Evolutionary conservation across 2,329 filamentous ascomycete species (phyloP), one percentile per base, ranked within the genome.

Genomic region (Moelleriella libera): DNA sequence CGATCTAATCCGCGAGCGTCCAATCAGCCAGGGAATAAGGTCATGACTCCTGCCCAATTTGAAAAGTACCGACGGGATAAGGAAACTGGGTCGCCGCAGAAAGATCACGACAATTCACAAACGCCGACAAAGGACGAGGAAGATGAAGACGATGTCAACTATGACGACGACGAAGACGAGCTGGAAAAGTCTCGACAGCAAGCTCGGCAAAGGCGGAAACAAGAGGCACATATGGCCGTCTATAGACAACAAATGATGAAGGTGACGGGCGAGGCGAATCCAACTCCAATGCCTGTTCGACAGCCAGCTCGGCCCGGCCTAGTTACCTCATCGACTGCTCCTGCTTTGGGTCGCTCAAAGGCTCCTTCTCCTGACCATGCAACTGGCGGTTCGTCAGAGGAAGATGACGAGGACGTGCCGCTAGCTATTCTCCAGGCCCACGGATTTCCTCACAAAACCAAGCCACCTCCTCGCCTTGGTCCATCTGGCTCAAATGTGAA

Each of bases 161-260:
- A 84, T 51, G 78, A 82, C 40, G 82, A 86, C 43, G 83, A 87
- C 43, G 84, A 89, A 41, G 87, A 94, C 55, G 88, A 94, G 52
- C 62, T 74, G 0, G 87, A 94, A 58, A 86, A 85, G 58, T 78
- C 80, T 30, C 83, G 74, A 59, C 75, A 85, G 59, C 73, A 83
- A 44, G 79, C 83, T 14, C 85, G 82, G 60, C 86, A 92, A 61
- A 75, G 88, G 52, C 78, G 81, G 57, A 92, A 89, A 69, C 88
- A 95, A 61, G 87, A 94, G 63, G 88, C 88, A 10, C 87, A 92
- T 61, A 82, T 95, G 71, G 76, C 87, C 1, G 83, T 94, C 2
- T 94, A 94, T 63, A 79, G 88, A 49, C 88, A 95, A 62, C 85
- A 92, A 64, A 95, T 94, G 88, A 94, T 90, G 85, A 94, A 94